These are phyloP conservation scores for Arxiozyma heterogenica DNA, from an alignment of 1,139 yeast genomes.

Conservation along the genomic window DNA sequence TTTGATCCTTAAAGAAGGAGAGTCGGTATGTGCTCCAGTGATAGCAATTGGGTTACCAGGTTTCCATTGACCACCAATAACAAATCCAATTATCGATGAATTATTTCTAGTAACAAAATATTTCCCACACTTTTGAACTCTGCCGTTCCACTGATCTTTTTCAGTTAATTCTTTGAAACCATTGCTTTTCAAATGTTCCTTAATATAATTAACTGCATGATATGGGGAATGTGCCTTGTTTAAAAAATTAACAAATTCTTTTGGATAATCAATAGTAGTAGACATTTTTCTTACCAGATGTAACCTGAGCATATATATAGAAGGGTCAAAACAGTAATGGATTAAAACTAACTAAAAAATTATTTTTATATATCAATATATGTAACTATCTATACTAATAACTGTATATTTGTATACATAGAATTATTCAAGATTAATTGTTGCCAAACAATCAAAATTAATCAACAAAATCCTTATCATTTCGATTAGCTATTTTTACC, in stretches of 20 bases:
- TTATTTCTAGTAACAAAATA: constrained; percentile 81
- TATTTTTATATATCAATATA: background rate
- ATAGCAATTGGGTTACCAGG: constrained; percentile 84
- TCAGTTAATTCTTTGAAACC: constrained; percentile 73
- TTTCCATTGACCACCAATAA: constrained; percentile 60
- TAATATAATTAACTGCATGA: constrained; percentile 73
- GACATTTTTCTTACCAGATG: constrained; percentile 20
- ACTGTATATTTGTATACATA: too few relatives aligned
- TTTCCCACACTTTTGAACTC: constrained; percentile 47
- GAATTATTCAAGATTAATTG: too few relatives aligned
- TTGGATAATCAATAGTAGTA: constrained; percentile 19
- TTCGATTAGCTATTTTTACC: background rate
- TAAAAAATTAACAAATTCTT: constrained; percentile 64
- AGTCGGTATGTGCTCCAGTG: constrained; percentile 92
- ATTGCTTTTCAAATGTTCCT: constrained; percentile 41
- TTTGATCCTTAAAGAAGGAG: constrained; percentile 85
- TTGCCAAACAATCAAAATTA: too few relatives aligned
- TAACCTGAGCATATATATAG: constrained; percentile 19
- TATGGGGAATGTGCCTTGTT: constrained; percentile 90
- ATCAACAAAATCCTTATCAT: background rate
- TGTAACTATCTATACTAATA: background rate
- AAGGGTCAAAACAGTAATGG: background rate
- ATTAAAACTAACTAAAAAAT: background rate
- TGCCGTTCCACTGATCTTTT: constrained; percentile 62
- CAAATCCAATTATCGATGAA: constrained; percentile 81